phyloP scores from a whole-genome alignment of 2,329 filamentous ascomycete species.

The Cytospora schulzeri region DNA sequence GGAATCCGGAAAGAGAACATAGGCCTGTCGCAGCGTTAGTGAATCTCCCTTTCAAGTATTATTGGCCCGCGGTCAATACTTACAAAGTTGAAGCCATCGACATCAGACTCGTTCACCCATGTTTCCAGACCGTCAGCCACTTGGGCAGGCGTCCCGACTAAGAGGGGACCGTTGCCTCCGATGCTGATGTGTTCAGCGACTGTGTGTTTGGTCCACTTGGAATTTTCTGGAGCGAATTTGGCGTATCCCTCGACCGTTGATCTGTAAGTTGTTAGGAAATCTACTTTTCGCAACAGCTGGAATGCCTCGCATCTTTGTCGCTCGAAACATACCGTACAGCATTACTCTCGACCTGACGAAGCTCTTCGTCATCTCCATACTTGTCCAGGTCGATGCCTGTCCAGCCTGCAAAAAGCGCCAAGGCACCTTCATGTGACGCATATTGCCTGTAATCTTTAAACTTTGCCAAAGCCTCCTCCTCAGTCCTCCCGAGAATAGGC shows the following conservation, averaged over 20 bases:
- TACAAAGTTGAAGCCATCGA: slow-evolving; percentile 74
- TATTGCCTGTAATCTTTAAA: slow-evolving; percentile 62
- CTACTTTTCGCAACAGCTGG: too few relatives aligned
- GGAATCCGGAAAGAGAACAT: slow-evolving; percentile 53
- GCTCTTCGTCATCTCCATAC: slow-evolving; percentile 44
- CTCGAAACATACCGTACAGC: slow-evolving; percentile 39
- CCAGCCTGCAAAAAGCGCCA: slow-evolving; percentile 75
- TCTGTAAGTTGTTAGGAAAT: not conserved
- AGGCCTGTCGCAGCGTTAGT: slow-evolving; percentile 41
- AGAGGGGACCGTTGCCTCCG: slow-evolving; percentile 65
- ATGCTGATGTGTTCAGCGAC: slow-evolving; percentile 69
- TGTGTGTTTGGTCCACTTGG: slow-evolving; percentile 73
- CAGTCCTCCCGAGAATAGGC: slow-evolving; percentile 64
- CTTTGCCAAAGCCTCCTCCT: slow-evolving; percentile 67
- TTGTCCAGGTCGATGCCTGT: slow-evolving; percentile 57
- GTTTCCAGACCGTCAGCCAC: slow-evolving; percentile 69
- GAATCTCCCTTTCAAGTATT: not conserved
- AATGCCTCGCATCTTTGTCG: not conserved
- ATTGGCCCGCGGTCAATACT: not conserved
- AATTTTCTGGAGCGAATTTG: slow-evolving; percentile 23
- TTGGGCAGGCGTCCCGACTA: slow-evolving; percentile 64
- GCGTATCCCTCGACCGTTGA: slow-evolving; percentile 31
- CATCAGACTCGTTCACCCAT: slow-evolving; percentile 69
- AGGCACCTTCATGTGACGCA: slow-evolving; percentile 62
- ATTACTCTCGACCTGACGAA: slow-evolving; percentile 44